Conservation (phyloP, 495 filamentous ascomycete genomes). For the Xylaria bambusicola region DNA sequence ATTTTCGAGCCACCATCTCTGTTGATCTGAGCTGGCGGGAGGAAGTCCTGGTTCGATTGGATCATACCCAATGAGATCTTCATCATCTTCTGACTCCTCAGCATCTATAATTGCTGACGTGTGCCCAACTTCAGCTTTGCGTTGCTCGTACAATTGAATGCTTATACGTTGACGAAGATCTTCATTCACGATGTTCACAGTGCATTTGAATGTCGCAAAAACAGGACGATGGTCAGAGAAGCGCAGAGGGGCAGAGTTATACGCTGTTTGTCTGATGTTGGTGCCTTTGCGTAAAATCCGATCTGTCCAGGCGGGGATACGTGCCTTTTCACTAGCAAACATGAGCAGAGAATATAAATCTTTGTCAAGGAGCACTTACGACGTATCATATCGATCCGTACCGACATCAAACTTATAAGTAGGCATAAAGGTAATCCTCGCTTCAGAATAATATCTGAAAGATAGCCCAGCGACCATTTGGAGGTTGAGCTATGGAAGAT, state of each 20-base stretch:
- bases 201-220: slow-evolving; percentile 82
- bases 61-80: slow-evolving; percentile 72
- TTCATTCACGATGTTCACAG: slow-evolving; percentile 77
- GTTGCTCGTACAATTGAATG: slow-evolving; percentile 68
- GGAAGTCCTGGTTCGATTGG: slow-evolving; percentile 79
- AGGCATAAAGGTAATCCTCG: slow-evolving; percentile 78
- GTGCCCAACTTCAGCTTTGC: slow-evolving; percentile 59
- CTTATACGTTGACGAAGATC: slow-evolving; percentile 67
- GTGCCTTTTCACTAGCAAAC: slow-evolving; percentile 72
- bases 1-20: slow-evolving; percentile 95
- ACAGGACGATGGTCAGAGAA: slow-evolving; percentile 97
- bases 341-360: slow-evolving; percentile 16
- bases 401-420: slow-evolving; percentile 96
- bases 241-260: slow-evolving; percentile 72
- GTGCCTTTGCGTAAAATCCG: slow-evolving; percentile 83
- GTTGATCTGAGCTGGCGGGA: slow-evolving; percentile 82
- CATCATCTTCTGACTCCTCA: slow-evolving; percentile 65
- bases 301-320: slow-evolving; percentile 98
- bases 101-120: slow-evolving; percentile 45
- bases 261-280: slow-evolving; percentile 78
- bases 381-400: slow-evolving; percentile 86
- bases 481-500: slow-evolving; percentile 68
- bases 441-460: slow-evolving; percentile 90
- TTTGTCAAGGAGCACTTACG: slow-evolving; percentile 55
- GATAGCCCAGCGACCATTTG: slow-evolving; percentile 92